A percentile compares a stretch with the other conserved stretches of the same genome.
These are phyloP conservation scores for Irpex rosettiformis DNA, from an alignment of 1,284 basidiomycete genomes.

Conservation along the genomic window DNA sequence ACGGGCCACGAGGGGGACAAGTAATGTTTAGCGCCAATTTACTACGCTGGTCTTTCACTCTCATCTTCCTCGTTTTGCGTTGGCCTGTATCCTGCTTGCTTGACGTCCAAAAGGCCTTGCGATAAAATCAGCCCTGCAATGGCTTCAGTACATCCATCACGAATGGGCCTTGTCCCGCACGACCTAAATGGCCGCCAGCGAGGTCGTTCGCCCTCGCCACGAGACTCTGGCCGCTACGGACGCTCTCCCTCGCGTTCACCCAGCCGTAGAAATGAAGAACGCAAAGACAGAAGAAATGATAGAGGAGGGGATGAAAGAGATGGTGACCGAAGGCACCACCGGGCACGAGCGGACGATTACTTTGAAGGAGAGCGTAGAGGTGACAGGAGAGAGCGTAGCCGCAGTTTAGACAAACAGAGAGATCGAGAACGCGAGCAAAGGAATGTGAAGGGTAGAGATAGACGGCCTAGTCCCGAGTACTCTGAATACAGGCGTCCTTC, in stretches of 20 bases:
- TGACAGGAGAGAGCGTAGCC: slow-evolving; percentile 16
- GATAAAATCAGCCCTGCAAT: slow-evolving; percentile 35
- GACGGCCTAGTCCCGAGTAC: slow-evolving; percentile 30
- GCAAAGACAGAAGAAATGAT: slow-evolving; percentile 17
- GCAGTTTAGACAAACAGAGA: slow-evolving; percentile 23
- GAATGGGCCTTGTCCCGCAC: slow-evolving; percentile 54
- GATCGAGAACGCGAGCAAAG: slow-evolving; percentile 23
- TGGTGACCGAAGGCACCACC: slow-evolving; percentile 20
- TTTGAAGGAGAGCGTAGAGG: slow-evolving; percentile 20
- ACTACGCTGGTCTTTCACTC: not conserved
- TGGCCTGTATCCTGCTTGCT: too few species aligned
- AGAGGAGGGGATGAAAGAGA: slow-evolving; percentile 16
- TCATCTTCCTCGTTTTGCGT: too few species aligned
- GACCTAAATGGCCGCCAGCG: slow-evolving; percentile 14
- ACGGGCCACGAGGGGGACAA: not conserved
- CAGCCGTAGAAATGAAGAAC: slow-evolving; percentile 18
- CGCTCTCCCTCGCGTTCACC: slow-evolving; percentile 18
- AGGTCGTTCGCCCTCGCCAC: slow-evolving; percentile 29
- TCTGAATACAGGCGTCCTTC: slow-evolving; percentile 28
- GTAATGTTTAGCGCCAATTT: not conserved
- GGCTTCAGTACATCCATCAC: slow-evolving; percentile 64
- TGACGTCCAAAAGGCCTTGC: too few species aligned
- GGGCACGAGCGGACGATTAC: slow-evolving; percentile 29
- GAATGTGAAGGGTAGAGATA: slow-evolving; percentile 22
- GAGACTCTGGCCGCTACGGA: slow-evolving; percentile 6